These are phyloP conservation scores for Meripilus lineatus DNA, from an alignment of 1,284 basidiomycete species.

Conservation along the genomic window DNA sequence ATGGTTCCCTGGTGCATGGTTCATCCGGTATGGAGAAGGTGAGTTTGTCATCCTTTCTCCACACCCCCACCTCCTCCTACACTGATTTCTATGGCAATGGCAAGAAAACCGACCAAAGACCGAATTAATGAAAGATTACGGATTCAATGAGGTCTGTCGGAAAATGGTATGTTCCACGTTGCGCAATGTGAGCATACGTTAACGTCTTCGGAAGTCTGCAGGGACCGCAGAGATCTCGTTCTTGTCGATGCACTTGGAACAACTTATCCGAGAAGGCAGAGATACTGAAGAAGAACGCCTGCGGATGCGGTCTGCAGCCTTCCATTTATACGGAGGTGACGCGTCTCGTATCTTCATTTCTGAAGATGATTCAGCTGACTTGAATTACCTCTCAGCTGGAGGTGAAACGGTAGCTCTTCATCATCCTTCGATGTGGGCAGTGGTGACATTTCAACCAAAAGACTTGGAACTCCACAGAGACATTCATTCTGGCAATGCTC, in stretches of 20 bases:
- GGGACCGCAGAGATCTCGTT: constrained; percentile 16
- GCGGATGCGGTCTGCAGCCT: not conserved
- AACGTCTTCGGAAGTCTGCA: constrained; percentile 8
- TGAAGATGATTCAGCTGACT: not conserved
- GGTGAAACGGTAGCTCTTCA: not conserved
- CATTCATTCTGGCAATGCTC: constrained; percentile 26
- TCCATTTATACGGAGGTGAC: constrained; percentile 2
- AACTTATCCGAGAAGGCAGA: constrained; percentile 15
- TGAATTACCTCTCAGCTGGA: not conserved
- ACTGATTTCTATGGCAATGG: too few species aligned
- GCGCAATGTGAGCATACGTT: not conserved
- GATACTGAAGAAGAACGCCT: constrained; percentile 13
- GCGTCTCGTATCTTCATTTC: not conserved
- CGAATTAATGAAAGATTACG: constrained; percentile 11
- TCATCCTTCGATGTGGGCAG: not conserved
- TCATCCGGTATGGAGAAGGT: constrained; percentile 15
- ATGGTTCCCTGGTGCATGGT: constrained; percentile 25
- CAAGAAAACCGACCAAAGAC: not conserved
- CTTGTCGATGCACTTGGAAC: constrained; percentile 15
- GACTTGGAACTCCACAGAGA: not conserved
- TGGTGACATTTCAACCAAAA: not conserved
- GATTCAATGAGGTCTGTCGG: constrained; percentile 4
- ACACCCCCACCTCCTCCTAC: not conserved
- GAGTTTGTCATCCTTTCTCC: not conserved
- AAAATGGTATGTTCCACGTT: not conserved